Conservation (phyloP, 2,329 filamentous ascomycete species). For the Alternaria gansuensis region DNA sequence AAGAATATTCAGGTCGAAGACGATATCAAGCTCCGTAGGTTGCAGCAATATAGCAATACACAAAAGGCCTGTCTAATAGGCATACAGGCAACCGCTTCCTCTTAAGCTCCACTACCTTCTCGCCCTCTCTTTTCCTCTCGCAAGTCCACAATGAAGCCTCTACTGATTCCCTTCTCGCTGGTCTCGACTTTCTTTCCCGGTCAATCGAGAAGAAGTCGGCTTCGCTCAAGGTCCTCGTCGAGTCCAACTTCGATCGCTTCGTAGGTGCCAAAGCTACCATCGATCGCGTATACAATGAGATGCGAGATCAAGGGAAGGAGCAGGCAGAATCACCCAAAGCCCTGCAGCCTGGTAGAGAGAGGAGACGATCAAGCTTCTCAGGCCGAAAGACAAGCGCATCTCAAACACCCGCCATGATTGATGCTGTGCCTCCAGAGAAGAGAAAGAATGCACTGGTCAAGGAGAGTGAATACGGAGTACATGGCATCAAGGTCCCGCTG, state of each 20-base stretch:
- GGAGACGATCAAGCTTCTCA: slow-evolving; percentile 69
- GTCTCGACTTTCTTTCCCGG: slow-evolving; percentile 83
- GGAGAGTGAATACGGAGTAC: slow-evolving; percentile 69
- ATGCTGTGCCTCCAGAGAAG: slow-evolving; percentile 59
- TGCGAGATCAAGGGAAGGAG: slow-evolving; percentile 75
- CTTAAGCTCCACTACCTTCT: slow-evolving; percentile 94
- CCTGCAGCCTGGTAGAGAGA: slow-evolving; percentile 69
- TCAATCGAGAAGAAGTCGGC: slow-evolving; percentile 99
- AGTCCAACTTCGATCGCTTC: slow-evolving; percentile 98
- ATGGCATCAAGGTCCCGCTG: slow-evolving; percentile 80
- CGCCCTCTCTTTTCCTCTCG: slow-evolving; percentile 87
- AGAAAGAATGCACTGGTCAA: slow-evolving; percentile 92
- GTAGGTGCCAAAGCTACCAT: slow-evolving; percentile 97
- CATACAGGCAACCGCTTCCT: slow-evolving; percentile 84
- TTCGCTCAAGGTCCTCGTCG: slow-evolving; percentile 92
- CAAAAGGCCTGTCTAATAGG: slow-evolving; percentile 16
- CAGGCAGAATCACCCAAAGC: slow-evolving; percentile 37
- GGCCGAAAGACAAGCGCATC: slow-evolving; percentile 58
- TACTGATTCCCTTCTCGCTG: slow-evolving; percentile 79
- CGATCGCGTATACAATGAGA: slow-evolving; percentile 98
- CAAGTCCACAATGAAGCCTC: slow-evolving; percentile 89
- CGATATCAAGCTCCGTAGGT: slow-evolving; percentile 77
- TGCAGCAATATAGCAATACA: slow-evolving; percentile 12
- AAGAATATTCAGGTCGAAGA: slow-evolving; percentile 84
- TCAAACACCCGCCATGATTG: slow-evolving; percentile 38